These are phyloP conservation scores for Aspergillus cavernicola DNA, from an alignment of 495 filamentous ascomycete genomes.

Conservation along the genomic window DNA sequence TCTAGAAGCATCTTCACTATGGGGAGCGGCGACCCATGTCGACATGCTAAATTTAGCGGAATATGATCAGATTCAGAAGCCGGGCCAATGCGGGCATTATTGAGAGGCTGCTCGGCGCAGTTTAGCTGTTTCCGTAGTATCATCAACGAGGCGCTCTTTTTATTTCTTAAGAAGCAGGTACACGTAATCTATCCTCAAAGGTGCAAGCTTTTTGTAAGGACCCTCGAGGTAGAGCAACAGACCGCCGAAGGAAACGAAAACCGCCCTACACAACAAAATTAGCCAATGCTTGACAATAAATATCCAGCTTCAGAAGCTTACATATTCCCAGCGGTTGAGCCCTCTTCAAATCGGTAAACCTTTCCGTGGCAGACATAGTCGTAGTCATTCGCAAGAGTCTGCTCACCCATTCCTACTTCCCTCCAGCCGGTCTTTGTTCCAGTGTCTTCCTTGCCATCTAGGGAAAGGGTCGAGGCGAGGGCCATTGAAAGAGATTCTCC, in stretches of 20 bases:
- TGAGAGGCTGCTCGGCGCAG: constrained; percentile 74
- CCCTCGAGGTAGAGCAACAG: constrained; percentile 86
- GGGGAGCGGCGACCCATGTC: constrained; percentile 69
- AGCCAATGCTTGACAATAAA: neutral
- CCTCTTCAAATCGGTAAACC: constrained; percentile 96
- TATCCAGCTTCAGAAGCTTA: constrained; percentile 43
- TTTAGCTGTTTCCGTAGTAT: constrained; percentile 46
- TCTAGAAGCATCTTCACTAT: constrained; percentile 83
- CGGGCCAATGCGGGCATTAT: constrained; percentile 75
- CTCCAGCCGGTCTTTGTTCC: constrained; percentile 69
- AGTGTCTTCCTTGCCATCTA: constrained; percentile 73
- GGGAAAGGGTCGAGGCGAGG: constrained; percentile 75
- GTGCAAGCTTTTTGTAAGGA: constrained; percentile 92
- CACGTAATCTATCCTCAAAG: constrained; percentile 83
- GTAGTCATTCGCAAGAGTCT: constrained; percentile 81
- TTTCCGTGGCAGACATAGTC: constrained; percentile 98
- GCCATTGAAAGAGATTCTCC: constrained; percentile 75
- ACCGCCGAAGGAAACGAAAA: constrained; percentile 89
- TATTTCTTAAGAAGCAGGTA: constrained; percentile 94
- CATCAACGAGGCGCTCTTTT: constrained; percentile 3
- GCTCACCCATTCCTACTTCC: constrained; percentile 66
- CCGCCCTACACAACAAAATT: constrained; percentile 63
- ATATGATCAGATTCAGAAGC: constrained; percentile 84
- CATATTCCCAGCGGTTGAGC: constrained; percentile 73
- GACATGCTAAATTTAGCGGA: constrained; percentile 89